Evolutionary conservation across 116 monocot genomes (phyloP), one percentile per base, ranked within the genome.

Genomic region (Iris pallida): DNA sequence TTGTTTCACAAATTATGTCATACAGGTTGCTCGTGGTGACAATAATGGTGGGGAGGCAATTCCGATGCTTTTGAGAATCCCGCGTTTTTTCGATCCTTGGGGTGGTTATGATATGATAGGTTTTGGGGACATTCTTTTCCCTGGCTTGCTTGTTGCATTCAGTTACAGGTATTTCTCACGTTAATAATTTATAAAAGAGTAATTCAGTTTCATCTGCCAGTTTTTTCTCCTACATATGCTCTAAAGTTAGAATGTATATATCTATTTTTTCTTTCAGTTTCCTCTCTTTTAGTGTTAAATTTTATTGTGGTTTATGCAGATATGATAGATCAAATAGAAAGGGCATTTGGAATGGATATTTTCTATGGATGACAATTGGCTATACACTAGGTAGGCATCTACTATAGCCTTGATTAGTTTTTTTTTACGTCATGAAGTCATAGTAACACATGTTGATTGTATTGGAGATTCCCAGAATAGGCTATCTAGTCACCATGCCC

Each of bases 51-150:
- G 91, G 68, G 86, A 91, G 68, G 60, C 86, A 19, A 91, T 95
- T 80, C 95, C 95, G 4, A 95, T 95, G 95, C 80, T 95, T 72
- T 61, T 95, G 69, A 88, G 76, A 76, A 84, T 91, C 53, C 95
- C 95, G 68, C 79, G 82, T n/a, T 79, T 88, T 65, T 89, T 86
- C 64, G 91, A 95, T 80, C 79, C 95, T 54, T 95, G 91, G 91
- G 82, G 84, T 70, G 95, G 95, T 46, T 88, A 86, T 77, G 91
- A 95, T 84, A 91, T 95, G 91, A 91, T 95, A 68, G 95, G 95
- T 51, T 95, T 95, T 86, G 95, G 95, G 16, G 95, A 95, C 77
- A 88, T 95, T 66, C 86, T 95, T 72, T 86, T 95, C 55, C 95
- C 95, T 53, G 95, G 95, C 17, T 74, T 95, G 62, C 89, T 95